These are phyloP conservation scores for Komagataella kurtzmanii DNA, from an alignment of 805 yeast species.

Conservation along the genomic window DNA sequence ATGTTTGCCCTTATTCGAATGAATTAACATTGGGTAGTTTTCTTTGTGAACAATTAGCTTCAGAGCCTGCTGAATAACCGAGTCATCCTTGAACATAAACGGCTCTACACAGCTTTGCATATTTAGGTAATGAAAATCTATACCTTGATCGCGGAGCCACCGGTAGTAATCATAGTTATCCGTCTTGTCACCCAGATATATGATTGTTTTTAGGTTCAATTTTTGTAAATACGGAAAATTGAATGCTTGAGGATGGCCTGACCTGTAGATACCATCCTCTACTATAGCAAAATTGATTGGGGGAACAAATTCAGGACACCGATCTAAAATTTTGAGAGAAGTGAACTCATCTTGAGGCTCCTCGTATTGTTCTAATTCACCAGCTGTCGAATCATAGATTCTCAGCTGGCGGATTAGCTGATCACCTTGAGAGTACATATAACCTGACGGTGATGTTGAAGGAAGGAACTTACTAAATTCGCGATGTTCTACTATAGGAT, in stretches of 20 bases:
- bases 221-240: conserved; percentile 71
- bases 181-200: conserved; percentile 69
- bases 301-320: conserved; percentile 46
- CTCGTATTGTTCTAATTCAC: not conserved
- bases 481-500: not conserved
- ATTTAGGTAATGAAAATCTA: conserved; percentile 43
- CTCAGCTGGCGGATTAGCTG: conserved; percentile 19
- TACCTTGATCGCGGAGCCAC: conserved; percentile 46
- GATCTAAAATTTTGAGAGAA: conserved; percentile 17
- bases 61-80: conserved; percentile 42
- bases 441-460: not conserved
- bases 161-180: conserved; percentile 50
- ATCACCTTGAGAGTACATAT: conserved; percentile 19
- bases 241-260: conserved; percentile 87
- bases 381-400: conserved; percentile 12
- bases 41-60: conserved; percentile 43
- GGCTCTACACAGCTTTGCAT: conserved; percentile 59
- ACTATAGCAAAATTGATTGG: conserved; percentile 87
- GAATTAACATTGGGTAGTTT: conserved; percentile 80
- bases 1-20: conserved; percentile 96
- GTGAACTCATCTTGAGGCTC: conserved; percentile 13
- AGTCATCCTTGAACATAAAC: conserved; percentile 52
- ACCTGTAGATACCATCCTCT: conserved; percentile 75
- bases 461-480: not conserved
- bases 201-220: conserved; percentile 62